Evolutionary conservation across 2,329 filamentous ascomycete species (phyloP).

Genomic region (Chaetomium sp.): DNA sequence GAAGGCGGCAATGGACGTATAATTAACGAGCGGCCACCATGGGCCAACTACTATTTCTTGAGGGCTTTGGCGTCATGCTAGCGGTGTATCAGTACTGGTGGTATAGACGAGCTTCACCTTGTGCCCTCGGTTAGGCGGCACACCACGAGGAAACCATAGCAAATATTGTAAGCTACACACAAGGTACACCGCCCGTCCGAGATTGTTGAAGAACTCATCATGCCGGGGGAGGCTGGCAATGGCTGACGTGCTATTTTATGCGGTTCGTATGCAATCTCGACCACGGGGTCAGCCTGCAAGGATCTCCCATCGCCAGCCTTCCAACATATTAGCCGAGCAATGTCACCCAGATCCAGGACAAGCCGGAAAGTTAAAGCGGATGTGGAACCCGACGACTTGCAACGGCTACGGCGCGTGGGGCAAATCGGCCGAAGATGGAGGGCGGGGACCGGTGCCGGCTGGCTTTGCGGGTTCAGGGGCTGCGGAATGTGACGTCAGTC

Average conservation of each 20-base stretch:
- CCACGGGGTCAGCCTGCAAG: not conserved
- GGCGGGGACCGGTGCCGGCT: conserved; percentile 19
- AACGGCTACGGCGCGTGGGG: conserved; percentile 8
- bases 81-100: not conserved
- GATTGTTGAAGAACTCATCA: not conserved
- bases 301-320: not conserved
- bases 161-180: not conserved
- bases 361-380: not conserved
- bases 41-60: not conserved
- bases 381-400: conserved; percentile 3
- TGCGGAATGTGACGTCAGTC: conserved; percentile 30
- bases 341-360: not conserved
- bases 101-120: not conserved
- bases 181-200: not conserved
- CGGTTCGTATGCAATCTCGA: not conserved
- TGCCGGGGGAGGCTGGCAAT: not conserved
- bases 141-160: not conserved
- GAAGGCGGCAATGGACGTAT: not conserved
- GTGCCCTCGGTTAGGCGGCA: not conserved
- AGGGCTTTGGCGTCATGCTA: not conserved
- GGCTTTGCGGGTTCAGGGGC: not conserved
- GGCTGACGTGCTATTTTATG: not conserved
- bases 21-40: not conserved
- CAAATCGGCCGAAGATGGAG: conserved; percentile 6
- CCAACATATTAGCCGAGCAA: not conserved